Percentiles rank a stretch among this genome's conserved stretches.
Conservation (phyloP, 179 eudicot genomes). For the Spinacia oleracea region DNA sequence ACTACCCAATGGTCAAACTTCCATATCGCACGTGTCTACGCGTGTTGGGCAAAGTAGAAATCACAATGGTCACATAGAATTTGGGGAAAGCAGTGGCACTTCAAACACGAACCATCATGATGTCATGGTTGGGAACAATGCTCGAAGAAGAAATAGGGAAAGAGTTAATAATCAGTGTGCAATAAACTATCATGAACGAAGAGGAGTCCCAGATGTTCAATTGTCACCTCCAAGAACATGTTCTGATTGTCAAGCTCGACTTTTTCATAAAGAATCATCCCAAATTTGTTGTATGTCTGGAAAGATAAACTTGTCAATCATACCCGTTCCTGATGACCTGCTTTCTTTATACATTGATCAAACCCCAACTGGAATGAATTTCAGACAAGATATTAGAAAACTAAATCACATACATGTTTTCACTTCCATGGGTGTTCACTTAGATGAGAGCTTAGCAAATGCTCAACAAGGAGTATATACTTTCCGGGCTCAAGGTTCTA, state of each 20-base stretch:
- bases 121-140: too few species aligned
- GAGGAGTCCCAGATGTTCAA: too few species aligned
- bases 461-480: conserved; percentile 5
- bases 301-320: neutral
- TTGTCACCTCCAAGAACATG: conserved; percentile 1
- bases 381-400: conserved; percentile 12
- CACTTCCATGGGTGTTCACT: conserved; percentile 17
- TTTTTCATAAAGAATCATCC: conserved; percentile 10
- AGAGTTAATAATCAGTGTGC: too few species aligned
- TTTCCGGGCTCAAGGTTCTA: neutral
- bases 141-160: too few species aligned
- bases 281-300: conserved; percentile 12
- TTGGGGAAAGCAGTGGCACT: too few species aligned
- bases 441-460: too few species aligned
- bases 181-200: too few species aligned
- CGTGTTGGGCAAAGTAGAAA: too few species aligned
- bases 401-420: conserved; percentile 9
- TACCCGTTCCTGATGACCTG: conserved; percentile 5
- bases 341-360: conserved; percentile 11
- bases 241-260: conserved; percentile 1
- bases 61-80: too few species aligned
- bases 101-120: too few species aligned
- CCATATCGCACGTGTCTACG: too few species aligned
- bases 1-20: too few species aligned
- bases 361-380: neutral